Conservation (phyloP, 2,329 filamentous ascomycete genomes). For the Ophiognomonia clavigignenti-juglandacearum region DNA sequence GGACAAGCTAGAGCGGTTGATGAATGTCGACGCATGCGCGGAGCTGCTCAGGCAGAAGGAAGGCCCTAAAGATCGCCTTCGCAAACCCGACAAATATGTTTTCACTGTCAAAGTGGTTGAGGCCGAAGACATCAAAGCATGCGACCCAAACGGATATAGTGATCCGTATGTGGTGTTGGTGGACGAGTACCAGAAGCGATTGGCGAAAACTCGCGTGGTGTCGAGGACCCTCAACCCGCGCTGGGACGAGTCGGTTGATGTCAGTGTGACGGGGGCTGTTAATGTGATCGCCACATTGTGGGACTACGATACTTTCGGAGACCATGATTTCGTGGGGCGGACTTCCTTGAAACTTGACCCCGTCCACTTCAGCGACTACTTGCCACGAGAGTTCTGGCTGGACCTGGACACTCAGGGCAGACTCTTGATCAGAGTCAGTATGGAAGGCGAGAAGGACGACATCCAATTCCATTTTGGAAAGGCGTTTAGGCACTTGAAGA, state of each 20-base stretch:
- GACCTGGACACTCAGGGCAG: conserved; percentile 94
- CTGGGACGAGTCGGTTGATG: conserved; percentile 97
- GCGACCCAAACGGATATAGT: conserved; percentile 87
- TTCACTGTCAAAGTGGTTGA: conserved; percentile 99
- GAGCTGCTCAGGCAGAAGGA: conserved; percentile 71
- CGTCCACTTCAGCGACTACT: conserved; percentile 92
- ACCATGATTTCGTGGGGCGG: conserved; percentile 94
- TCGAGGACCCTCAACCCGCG: conserved; percentile 87
- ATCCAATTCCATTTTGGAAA: conserved; percentile 99
- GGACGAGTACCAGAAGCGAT: conserved; percentile 94
- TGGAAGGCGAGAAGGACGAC: conserved; percentile 97
- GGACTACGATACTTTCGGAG: conserved; percentile 96
- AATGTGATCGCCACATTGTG: conserved; percentile 96
- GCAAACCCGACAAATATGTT: conserved; percentile 80
- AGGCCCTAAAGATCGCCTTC: conserved; percentile 57
- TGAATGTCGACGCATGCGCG: conserved; percentile 89
- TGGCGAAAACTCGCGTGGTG: conserved; percentile 90
- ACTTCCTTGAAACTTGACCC: conserved; percentile 98
- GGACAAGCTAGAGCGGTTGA: conserved; percentile 80
- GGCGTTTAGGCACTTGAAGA: conserved; percentile 89
- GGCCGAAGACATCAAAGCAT: conserved; percentile 96
- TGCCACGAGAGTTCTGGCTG: conserved; percentile 95
- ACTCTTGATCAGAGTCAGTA: conserved; percentile 84
- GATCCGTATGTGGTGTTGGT: conserved; percentile 96
- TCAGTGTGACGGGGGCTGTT: conserved; percentile 83